Conservation (phyloP, 2,329 filamentous ascomycete species). For the Magnaporthales sp. region DNA sequence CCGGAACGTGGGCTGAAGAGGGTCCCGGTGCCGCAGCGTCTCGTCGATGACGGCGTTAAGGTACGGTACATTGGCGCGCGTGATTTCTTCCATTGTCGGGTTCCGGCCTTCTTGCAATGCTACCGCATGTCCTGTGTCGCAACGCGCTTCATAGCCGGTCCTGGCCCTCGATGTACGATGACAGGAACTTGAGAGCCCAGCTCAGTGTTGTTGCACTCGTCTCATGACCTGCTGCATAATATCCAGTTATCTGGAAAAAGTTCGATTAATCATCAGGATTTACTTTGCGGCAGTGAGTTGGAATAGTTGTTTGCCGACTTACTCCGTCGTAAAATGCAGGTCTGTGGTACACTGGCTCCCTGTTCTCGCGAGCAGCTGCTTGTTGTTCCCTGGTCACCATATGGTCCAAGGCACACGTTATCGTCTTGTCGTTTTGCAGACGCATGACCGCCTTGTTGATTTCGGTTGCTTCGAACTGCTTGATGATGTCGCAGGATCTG, state of each 20-base stretch:
- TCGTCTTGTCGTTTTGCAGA: too few relatives aligned
- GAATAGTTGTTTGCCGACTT: too few relatives aligned
- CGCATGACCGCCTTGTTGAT: too few relatives aligned
- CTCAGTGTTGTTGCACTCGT: slow-evolving; percentile 1
- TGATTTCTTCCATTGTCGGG: slow-evolving; percentile 19
- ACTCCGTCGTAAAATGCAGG: too few relatives aligned
- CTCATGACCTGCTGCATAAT: slow-evolving; percentile 6
- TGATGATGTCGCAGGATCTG: too few relatives aligned
- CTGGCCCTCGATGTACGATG: slow-evolving; percentile 11
- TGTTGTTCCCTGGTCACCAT: slow-evolving; percentile 3
- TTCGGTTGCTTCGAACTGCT: too few relatives aligned
- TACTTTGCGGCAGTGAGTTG: too few relatives aligned
- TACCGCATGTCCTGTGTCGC: slow-evolving; percentile 14
- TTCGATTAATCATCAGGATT: too few relatives aligned
- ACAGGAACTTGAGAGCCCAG: background rate
- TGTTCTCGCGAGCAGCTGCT: background rate
- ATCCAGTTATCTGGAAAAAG: slow-evolving; percentile 5
- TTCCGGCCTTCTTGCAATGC: slow-evolving; percentile 5
- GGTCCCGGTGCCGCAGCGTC: slow-evolving; percentile 17
- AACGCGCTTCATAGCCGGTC: slow-evolving; percentile 14
- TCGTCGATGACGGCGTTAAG: slow-evolving; percentile 29
- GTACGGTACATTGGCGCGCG: slow-evolving; percentile 17
- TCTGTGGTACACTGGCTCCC: background rate
- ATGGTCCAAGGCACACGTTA: background rate
- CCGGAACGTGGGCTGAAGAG: too few relatives aligned